Conservation (phyloP, 345 rosid genomes). For the Gynandropsis gynandra region DNA sequence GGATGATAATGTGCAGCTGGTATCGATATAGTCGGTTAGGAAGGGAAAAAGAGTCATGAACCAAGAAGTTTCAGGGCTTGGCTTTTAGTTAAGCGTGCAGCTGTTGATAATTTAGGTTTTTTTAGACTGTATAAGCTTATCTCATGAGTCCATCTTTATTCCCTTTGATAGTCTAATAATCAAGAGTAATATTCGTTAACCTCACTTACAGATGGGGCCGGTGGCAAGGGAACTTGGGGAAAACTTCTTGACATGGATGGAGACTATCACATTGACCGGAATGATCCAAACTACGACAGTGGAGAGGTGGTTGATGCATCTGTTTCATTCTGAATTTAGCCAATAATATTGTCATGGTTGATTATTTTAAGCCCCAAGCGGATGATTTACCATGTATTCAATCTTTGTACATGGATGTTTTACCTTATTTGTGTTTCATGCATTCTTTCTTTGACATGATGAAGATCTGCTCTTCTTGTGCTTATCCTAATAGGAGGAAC, state of each 20-base stretch:
- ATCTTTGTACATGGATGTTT: background rate
- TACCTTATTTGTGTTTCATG: background rate
- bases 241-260: conserved; percentile 75
- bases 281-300: conserved; percentile 96
- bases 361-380: background rate
- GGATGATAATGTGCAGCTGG: background rate
- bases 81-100: conserved; percentile 1
- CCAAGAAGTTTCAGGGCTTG: background rate
- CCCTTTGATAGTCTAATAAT: background rate
- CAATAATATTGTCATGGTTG: conserved; percentile 2
- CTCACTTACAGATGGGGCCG: conserved; percentile 62
- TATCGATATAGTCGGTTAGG: too few relatives aligned
- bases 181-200: background rate
- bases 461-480: background rate
- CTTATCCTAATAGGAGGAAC: conserved; percentile 46
- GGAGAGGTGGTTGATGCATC: conserved; percentile 65
- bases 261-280: conserved; percentile 60
- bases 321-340: background rate
- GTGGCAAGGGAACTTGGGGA: conserved; percentile 98
- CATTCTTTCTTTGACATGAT: background rate
- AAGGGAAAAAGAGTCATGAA: too few relatives aligned
- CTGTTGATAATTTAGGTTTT: background rate
- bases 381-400: too few relatives aligned
- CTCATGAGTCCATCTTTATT: background rate
- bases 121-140: background rate